phyloP scores from a whole-genome alignment of 176 grass and related monocot species.

The Dactylis glomerata region DNA sequence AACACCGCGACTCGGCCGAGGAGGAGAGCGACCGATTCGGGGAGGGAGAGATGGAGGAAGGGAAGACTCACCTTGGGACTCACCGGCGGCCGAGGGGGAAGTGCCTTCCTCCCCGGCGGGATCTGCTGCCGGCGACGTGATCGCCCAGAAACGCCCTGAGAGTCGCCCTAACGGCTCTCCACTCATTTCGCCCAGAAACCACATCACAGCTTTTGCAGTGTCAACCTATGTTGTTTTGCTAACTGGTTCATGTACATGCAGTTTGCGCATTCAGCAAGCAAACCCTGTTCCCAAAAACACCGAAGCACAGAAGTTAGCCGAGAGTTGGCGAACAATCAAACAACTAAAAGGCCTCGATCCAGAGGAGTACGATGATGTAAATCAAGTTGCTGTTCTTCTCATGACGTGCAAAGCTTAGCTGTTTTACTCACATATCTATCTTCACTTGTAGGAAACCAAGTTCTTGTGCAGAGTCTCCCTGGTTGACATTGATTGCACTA shows the following conservation, averaged over 20 bases:
- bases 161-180: too few species aligned
- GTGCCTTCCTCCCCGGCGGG: too few species aligned
- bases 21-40: too few species aligned
- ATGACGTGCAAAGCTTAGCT: neutral
- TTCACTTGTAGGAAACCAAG: slow-evolving; percentile 11
- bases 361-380: neutral
- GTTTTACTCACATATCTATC: neutral
- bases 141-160: too few species aligned
- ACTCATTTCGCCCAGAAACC: too few species aligned
- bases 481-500: neutral
- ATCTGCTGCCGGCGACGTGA: too few species aligned
- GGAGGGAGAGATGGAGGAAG: too few species aligned
- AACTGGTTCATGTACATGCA: neutral
- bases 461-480: slow-evolving; percentile 7
- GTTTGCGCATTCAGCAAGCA: neutral
- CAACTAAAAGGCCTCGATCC: neutral
- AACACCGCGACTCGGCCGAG: too few species aligned
- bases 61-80: too few species aligned
- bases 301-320: neutral
- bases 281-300: neutral
- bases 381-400: neutral
- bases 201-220: too few species aligned
- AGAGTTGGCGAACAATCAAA: neutral
- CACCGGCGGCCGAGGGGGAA: too few species aligned
- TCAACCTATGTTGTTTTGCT: neutral